Conservation (phyloP, 441 rosid species). For the Corymbia calophylla region DNA sequence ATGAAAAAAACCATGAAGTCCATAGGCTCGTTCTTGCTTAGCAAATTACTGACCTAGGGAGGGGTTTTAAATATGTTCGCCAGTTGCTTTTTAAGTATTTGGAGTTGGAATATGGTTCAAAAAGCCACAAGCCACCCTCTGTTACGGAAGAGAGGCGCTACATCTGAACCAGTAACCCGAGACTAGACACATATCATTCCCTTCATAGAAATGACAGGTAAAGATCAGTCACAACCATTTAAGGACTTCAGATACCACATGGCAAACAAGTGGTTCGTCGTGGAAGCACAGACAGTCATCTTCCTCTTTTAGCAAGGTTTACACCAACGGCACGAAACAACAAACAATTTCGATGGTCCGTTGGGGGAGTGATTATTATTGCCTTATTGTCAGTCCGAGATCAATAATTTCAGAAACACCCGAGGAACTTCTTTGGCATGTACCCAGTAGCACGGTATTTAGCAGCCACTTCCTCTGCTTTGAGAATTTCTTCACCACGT, state of each 20-base stretch:
- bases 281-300: background rate
- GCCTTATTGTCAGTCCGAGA: background rate
- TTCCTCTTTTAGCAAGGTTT: background rate
- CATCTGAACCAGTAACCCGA: background rate
- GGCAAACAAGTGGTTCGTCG: background rate
- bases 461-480: constrained; percentile 84
- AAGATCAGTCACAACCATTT: background rate
- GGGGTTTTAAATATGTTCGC: background rate
- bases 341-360: background rate
- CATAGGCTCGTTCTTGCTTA: background rate
- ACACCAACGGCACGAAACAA: background rate
- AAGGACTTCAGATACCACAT: background rate
- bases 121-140: background rate
- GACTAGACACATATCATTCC: background rate
- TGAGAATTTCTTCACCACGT: constrained; percentile 68
- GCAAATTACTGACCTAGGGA: background rate
- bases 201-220: background rate
- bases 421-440: constrained; percentile 56
- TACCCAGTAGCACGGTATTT: constrained; percentile 76
- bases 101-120: background rate
- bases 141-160: background rate
- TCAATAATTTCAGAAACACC: constrained; percentile 51
- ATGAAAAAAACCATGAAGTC: background rate
- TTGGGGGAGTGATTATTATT: background rate
- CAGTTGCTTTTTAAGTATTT: background rate